Conservation (phyloP, 495 filamentous ascomycete species). For the Daldinia decipiens region DNA sequence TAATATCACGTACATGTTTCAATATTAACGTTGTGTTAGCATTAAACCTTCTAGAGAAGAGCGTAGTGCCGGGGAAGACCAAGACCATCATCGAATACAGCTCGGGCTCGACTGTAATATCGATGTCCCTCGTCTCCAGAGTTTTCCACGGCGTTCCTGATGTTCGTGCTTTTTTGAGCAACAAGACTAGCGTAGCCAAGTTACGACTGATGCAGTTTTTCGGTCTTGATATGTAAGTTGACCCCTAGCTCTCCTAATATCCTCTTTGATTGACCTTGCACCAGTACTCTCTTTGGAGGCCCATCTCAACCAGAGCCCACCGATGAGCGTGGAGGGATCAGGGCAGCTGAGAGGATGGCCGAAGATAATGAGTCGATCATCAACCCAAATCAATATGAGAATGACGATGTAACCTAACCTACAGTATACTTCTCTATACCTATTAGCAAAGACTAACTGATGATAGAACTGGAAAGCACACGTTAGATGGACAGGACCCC, state of each 20-base stretch:
- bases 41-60: slow-evolving; percentile 64
- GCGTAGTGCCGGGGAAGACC: slow-evolving; percentile 55
- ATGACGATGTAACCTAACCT: slow-evolving; percentile 52
- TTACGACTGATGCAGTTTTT: slow-evolving; percentile 68
- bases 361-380: slow-evolving; percentile 53
- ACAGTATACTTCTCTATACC: not conserved
- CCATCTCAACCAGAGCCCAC: slow-evolving; percentile 66
- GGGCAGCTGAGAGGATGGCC: slow-evolving; percentile 55
- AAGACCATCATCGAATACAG: slow-evolving; percentile 68
- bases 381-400: slow-evolving; percentile 70
- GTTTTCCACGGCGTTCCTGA: slow-evolving; percentile 64
- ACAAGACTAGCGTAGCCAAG: slow-evolving; percentile 67
- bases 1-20: not conserved
- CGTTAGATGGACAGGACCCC: slow-evolving; percentile 67
- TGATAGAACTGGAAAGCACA: slow-evolving; percentile 67
- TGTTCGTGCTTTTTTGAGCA: slow-evolving; percentile 66
- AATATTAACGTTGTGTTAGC: slow-evolving; percentile 49
- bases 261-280: slow-evolving; percentile 6
- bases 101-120: slow-evolving; percentile 70
- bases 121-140: slow-evolving; percentile 66
- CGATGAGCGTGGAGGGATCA: slow-evolving; percentile 65
- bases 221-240: slow-evolving; percentile 61
- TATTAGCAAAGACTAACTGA: not conserved
- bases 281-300: slow-evolving; percentile 64
- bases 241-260: not conserved